Evolutionary conservation across 306 rosid genomes (phyloP).

Genomic region (Lupinus albus): DNA sequence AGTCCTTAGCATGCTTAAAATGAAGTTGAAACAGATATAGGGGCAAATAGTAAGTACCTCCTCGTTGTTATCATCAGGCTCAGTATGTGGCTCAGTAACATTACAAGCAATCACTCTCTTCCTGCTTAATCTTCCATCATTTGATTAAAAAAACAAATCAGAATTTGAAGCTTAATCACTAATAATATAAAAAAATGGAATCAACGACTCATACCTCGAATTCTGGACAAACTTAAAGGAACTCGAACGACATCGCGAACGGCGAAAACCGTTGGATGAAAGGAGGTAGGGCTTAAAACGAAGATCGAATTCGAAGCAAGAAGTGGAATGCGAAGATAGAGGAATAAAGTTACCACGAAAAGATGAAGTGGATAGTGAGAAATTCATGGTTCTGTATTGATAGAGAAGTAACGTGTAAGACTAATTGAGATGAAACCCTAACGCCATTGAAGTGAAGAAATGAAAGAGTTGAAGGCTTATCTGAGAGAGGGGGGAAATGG

Average conservation of each 20-base stretch:
- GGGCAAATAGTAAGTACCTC: slow-evolving; percentile 53
- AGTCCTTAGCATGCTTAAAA: background rate
- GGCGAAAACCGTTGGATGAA: slow-evolving; percentile 39
- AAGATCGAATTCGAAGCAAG: slow-evolving; percentile 37
- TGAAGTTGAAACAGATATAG: slow-evolving; percentile 13
- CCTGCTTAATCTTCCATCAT: slow-evolving; percentile 29
- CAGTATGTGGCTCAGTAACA: slow-evolving; percentile 57
- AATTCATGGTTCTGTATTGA: slow-evolving; percentile 51
- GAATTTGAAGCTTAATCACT: background rate
- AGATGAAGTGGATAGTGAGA: slow-evolving; percentile 50
- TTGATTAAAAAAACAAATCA: background rate
- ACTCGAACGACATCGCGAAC: slow-evolving; percentile 39
- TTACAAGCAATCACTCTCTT: slow-evolving; percentile 63
- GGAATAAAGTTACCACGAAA: slow-evolving; percentile 60
- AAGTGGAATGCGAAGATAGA: slow-evolving; percentile 51
- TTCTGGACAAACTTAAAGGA: slow-evolving; percentile 45
- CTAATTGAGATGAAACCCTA: slow-evolving; percentile 53
- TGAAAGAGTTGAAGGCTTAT: background rate
- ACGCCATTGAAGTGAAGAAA: slow-evolving; percentile 52
- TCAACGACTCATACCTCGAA: slow-evolving; percentile 45
- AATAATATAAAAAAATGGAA: no score
- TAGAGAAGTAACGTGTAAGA: background rate
- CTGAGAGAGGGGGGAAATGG: background rate
- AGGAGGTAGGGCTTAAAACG: slow-evolving; percentile 54
- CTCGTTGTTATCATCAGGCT: slow-evolving; percentile 60